phyloP scores from a whole-genome alignment of 371 early-diverging fungal genomes.

The Phascolomyces articulosus region DNA sequence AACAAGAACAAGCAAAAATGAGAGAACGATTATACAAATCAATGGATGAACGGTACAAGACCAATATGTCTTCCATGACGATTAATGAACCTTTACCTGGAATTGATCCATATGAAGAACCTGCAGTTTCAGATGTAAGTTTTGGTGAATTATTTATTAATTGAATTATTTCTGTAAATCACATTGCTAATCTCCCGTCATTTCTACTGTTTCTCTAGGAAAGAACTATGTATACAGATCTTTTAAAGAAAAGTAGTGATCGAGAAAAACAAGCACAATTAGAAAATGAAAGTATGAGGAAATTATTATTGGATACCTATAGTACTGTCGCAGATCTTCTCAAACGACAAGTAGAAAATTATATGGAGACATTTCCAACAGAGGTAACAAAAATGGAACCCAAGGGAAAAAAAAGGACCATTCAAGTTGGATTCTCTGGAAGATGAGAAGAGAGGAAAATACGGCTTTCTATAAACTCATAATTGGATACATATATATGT shows the following conservation, averaged over 20 bases:
- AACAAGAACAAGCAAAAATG: slow-evolving; percentile 41
- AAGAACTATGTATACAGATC: slow-evolving; percentile 27
- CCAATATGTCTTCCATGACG: slow-evolving; percentile 25
- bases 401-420: too few relatives aligned
- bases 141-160: too few relatives aligned
- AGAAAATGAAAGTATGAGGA: slow-evolving; percentile 33
- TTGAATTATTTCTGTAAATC: too few relatives aligned
- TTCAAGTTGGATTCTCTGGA: neutral
- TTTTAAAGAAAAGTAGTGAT: slow-evolving; percentile 28
- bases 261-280: slow-evolving; percentile 26
- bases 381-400: neutral
- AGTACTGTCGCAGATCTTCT: slow-evolving; percentile 15
- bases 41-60: slow-evolving; percentile 36
- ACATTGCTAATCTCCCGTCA: too few relatives aligned
- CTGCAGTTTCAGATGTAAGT: slow-evolving; percentile 3
- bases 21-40: slow-evolving; percentile 40
- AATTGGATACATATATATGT: neutral
- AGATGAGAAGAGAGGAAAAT: neutral
- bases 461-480: too few relatives aligned
- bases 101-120: slow-evolving; percentile 15
- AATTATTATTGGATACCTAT: slow-evolving; percentile 26
- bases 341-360: slow-evolving; percentile 20
- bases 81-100: slow-evolving; percentile 30
- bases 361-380: slow-evolving; percentile 17
- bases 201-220: slow-evolving; percentile 21